phyloP scores from a whole-genome alignment of 2,329 filamentous ascomycete species.

The Hypoxylon sp. region DNA sequence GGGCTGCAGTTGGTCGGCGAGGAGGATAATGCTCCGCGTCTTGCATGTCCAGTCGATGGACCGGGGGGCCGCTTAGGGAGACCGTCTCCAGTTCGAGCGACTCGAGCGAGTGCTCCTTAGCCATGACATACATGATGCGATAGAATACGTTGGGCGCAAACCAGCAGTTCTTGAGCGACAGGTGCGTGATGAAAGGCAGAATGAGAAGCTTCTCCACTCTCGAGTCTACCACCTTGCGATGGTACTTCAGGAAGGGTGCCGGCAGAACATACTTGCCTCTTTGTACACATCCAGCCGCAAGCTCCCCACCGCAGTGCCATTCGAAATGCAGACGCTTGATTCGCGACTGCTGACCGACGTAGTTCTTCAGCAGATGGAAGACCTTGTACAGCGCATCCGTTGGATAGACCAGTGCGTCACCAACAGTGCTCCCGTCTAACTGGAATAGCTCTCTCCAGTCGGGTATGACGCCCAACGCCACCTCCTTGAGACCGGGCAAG shows the following conservation, averaged over 20 bases:
- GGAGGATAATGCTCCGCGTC: not conserved
- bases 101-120: constrained; percentile 58
- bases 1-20: no score
- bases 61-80: constrained; percentile 67
- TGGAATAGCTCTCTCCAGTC: constrained; percentile 73
- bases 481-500: constrained; percentile 64
- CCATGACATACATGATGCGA: constrained; percentile 63
- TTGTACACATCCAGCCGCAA: constrained; percentile 70
- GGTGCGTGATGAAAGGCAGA: constrained; percentile 67
- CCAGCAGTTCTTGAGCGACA: constrained; percentile 79
- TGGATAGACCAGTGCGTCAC: constrained; percentile 63
- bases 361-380: constrained; percentile 63
- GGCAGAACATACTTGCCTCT: constrained; percentile 73
- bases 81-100: constrained; percentile 72
- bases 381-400: constrained; percentile 64
- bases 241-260: constrained; percentile 63
- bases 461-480: constrained; percentile 72
- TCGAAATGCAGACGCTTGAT: constrained; percentile 73
- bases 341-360: constrained; percentile 61
- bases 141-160: constrained; percentile 69
- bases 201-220: constrained; percentile 56
- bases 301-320: constrained; percentile 76
- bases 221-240: constrained; percentile 41
- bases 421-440: constrained; percentile 63
- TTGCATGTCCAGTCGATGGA: constrained; percentile 15